A percentile compares a stretch with the other conserved stretches of the same genome.
These are phyloP conservation scores for Mycena alexandri DNA, from an alignment of 768 basidiomycete genomes.

Conservation along the genomic window DNA sequence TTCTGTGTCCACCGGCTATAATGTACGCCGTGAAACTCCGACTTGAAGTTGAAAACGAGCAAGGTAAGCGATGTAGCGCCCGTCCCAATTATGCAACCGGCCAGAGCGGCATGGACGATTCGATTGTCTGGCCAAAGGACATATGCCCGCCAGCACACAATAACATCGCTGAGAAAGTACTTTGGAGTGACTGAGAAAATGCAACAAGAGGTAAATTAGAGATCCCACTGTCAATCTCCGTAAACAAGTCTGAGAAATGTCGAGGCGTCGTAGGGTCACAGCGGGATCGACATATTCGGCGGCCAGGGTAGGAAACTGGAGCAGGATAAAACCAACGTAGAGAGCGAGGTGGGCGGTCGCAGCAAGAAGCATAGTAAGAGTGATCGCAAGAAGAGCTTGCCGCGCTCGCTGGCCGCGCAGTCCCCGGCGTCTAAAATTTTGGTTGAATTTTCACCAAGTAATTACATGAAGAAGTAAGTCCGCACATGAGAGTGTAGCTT, in stretches of 20 bases:
- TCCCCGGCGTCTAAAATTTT: slow-evolving; percentile 20
- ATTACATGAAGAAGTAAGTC: not conserved
- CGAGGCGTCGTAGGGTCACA: slow-evolving; percentile 8
- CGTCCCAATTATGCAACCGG: slow-evolving; percentile 32
- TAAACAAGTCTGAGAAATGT: slow-evolving; percentile 25
- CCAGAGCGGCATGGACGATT: slow-evolving; percentile 28
- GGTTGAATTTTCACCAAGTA: not conserved
- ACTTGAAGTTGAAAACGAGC: slow-evolving; percentile 33
- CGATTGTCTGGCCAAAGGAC: slow-evolving; percentile 36
- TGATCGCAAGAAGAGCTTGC: slow-evolving; percentile 26
- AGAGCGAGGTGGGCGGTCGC: slow-evolving; percentile 30
- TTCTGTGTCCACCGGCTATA: slow-evolving; percentile 11
- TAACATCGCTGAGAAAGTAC: slow-evolving; percentile 38
- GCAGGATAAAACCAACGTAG: slow-evolving; percentile 16
- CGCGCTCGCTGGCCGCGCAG: slow-evolving; percentile 27
- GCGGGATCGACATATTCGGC: slow-evolving; percentile 28
- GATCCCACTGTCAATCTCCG: slow-evolving; percentile 24
- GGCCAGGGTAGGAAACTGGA: slow-evolving; percentile 30
- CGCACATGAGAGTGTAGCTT: slow-evolving; percentile 28
- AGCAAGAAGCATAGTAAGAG: slow-evolving; percentile 27
- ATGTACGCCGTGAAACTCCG: slow-evolving; percentile 23
- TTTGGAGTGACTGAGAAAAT: not conserved
- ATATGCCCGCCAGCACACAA: slow-evolving; percentile 40
- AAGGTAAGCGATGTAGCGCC: slow-evolving; percentile 33
- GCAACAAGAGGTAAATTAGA: not conserved